Base-by-base conservation (phyloP, 2,329 filamentous ascomycete species). In the Alternaria atra region DNA sequence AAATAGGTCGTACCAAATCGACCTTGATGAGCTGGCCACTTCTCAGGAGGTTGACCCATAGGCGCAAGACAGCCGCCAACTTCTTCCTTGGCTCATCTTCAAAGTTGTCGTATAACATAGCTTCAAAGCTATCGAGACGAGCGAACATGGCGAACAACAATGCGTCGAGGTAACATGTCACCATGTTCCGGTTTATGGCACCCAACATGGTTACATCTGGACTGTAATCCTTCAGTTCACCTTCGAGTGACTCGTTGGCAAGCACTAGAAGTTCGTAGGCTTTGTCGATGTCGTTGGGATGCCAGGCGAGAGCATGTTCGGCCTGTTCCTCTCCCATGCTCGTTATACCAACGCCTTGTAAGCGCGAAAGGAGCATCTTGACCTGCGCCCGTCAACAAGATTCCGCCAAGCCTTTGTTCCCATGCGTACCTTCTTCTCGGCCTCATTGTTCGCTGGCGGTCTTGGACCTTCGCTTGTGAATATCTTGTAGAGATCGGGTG, bases 111-210 rank as follows among this genome's bases (percentile, higher is more conserved):
- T 92, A 94, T 34, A 97, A 84, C 84, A 98, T 97, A 50, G 91
- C 92, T 78, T 98, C 94, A 76, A 97, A 99, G 65, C 91, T 94
- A 67, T 93, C 90, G 37, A 97, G 84, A 61, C 92, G 90, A 17
- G 92, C 91, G 76, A 98, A 98, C 93, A 99, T 97, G 77, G 94
- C 91, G 76, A 97, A 98, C 1, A 99, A 85, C 23, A 98, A 82
- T 0, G 94, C 87, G 77, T 98, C 95, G 15, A 98, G 83, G 76
- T 96, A 98, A 81, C 95, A 99, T n/a, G 94, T 98, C 35, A 97
- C 93, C 48, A 87, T 88, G 44, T 90, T 86, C 48, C 93, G 86
- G 74, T 99, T 99, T 70, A 92, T 90, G 12, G 95, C 94, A 6
- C 95, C 95, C 5, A 92, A 81, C 82, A 98, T 89, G 58, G 86